Evolutionary conservation across 1,284 basidiomycete genomes (phyloP).

Genomic region (Cutaneotrichosporon cavernicola): DNA sequence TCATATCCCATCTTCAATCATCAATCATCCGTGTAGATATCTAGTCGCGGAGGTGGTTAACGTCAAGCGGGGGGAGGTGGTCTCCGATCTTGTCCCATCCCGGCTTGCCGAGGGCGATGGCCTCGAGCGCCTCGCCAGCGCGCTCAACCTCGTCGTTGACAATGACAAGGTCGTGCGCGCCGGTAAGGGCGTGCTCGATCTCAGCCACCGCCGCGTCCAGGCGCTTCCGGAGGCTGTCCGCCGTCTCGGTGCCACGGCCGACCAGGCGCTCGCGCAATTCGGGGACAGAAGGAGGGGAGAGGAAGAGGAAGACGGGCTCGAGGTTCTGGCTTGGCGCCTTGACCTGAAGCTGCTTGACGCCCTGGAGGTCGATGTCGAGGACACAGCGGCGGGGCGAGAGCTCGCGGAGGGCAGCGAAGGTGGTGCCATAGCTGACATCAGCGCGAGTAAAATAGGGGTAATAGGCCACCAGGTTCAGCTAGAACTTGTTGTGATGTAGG

Average conservation of each 20-base stretch:
- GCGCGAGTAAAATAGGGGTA: background rate
- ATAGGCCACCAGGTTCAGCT: too few relatives aligned
- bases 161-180: constrained; percentile 77
- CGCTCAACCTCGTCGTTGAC: constrained; percentile 88
- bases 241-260: constrained; percentile 81
- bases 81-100: constrained; percentile 48
- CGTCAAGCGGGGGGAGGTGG: constrained; percentile 44
- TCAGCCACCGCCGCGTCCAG: constrained; percentile 79
- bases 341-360: constrained; percentile 81
- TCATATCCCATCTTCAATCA: background rate
- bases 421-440: constrained; percentile 72
- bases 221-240: constrained; percentile 70
- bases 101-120: constrained; percentile 66
- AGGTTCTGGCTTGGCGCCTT: constrained; percentile 61
- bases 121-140: constrained; percentile 68
- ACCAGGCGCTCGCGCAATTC: constrained; percentile 68
- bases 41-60: constrained; percentile 29
- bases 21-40: background rate
- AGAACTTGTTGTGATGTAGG: too few relatives aligned
- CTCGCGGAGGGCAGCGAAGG: constrained; percentile 64
- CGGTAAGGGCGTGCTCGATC: constrained; percentile 75
- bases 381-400: constrained; percentile 72
- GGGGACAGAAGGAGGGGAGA: constrained; percentile 78
- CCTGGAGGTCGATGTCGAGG: constrained; percentile 96
- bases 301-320: constrained; percentile 86